Base-by-base conservation (phyloP, 2,329 filamentous ascomycete genomes). In the Pseudocercospora crystallina region DNA sequence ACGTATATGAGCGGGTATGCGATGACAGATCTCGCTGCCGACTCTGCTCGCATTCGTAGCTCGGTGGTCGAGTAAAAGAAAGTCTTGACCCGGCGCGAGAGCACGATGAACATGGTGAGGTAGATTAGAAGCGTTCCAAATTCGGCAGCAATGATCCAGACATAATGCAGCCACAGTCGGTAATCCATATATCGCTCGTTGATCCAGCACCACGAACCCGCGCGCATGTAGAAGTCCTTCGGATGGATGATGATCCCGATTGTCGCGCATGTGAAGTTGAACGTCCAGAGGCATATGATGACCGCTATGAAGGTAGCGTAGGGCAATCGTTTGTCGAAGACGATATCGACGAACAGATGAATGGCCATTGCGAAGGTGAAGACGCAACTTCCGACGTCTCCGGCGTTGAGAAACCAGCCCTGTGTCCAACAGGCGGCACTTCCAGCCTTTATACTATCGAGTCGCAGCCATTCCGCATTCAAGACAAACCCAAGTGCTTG, bases 1-100 rank as follows among this genome's bases (percentile, higher is more conserved):
- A 85, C 76, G 64, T 87, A 87, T 53, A 87, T 83, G 56, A 85
- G 60, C 0, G 85, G 85, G 52, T 88, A 88, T 8, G 85, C 73
- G 34, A 87, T 69, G 76, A 80, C 48, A 13, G 45, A 56, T n/a
- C 52, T 39, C 4, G 54, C 52, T 2, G 57, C 57, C 7, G 75
- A 78, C 77, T 80, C 57, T 84, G 83, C 10, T 80, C 72, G 17
- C 59, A 66, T 17, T 50, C 58, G 43, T n/a, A 35, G 35, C 30
- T 51, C 50, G n/a, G 46, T 47, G 10, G 43, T 49, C 14, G 45
- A 49, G 15, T 49, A 56, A 26, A 61, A 55, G n/a, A 62, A 49
- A 1, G 29, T 32, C 5, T 52, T 47, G 12, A 62, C 59, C 35
- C 58, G 47, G 1, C 53, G 49, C 44, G 58, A 58, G 8, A 67